These are phyloP conservation scores for Mycena olivaceomarginata DNA, from an alignment of 768 basidiomycete genomes.

Conservation along the genomic window DNA sequence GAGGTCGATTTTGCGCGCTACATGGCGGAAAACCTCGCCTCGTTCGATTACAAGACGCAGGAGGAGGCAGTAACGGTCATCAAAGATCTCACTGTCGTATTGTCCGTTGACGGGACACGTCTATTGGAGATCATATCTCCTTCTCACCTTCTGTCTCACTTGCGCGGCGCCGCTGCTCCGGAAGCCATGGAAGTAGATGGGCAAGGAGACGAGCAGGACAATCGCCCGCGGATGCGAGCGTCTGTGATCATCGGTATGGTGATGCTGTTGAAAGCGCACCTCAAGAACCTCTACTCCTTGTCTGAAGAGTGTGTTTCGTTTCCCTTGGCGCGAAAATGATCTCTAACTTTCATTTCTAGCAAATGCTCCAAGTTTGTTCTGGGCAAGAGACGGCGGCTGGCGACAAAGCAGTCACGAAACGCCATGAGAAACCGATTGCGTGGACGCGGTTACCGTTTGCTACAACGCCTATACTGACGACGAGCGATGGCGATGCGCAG, in stretches of 20 bases:
- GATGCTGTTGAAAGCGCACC: constrained; percentile 90
- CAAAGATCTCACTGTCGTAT: constrained; percentile 82
- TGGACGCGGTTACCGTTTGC: constrained; percentile 88
- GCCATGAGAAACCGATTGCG: constrained; percentile 76
- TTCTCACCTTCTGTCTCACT: constrained; percentile 78
- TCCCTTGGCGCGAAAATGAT: constrained; percentile 13
- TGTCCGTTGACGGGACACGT: constrained; percentile 89
- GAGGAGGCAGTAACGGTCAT: constrained; percentile 95
- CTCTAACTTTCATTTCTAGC: constrained; percentile 60
- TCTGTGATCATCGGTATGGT: constrained; percentile 90
- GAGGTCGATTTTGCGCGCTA: constrained; percentile 93
- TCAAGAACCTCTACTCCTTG: constrained; percentile 89
- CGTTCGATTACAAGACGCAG: constrained; percentile 95
- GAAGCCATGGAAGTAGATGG: constrained; percentile 39
- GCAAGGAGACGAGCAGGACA: constrained; percentile 32
- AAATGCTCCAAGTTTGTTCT: constrained; percentile 93
- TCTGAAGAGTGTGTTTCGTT: constrained; percentile 88
- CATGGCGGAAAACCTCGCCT: constrained; percentile 95
- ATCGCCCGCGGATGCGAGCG: constrained; percentile 70
- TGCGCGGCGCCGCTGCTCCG: constrained; percentile 56
- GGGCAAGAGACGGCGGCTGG: constrained; percentile 92
- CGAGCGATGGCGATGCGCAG: constrained; percentile 78
- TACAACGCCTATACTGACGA: constrained; percentile 72
- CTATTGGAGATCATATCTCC: constrained; percentile 86
- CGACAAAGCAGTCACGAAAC: constrained; percentile 85